Evolutionary conservation across 495 filamentous ascomycete genomes (phyloP), one percentile per base, ranked within the genome.

Genomic region (Penicillium pancosmium): DNA sequence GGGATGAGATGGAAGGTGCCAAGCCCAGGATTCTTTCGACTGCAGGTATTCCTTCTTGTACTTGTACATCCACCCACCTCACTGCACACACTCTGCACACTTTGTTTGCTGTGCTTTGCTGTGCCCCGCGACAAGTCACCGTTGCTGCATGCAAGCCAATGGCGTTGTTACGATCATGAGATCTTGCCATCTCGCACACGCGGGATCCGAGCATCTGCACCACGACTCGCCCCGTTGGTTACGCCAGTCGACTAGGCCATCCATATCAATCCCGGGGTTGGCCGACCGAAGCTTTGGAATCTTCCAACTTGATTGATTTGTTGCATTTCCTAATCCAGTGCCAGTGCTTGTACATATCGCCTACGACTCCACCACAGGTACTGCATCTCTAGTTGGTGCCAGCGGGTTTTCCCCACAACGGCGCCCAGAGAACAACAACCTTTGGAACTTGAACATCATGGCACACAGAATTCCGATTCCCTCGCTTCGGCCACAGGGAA

Each of bases 91-190:
- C 41, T 4, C 36, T 44, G 16, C 16, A 18, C 16, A 16, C n/a
- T 44, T 16, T 21, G 19, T 21, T 16, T 16, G 41, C 19, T 21
- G 19, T 21, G 19, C 19, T 44, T 44, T 44, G 41, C 15, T 44
- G n/a, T 44, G 41, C 41, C 41, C 41, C 41, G 40, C 40, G 41
- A 44, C 41, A 44, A 44, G 41, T 44, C 41, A 44, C 41, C 41
- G 16, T 44, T 44, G 41, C 41, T 44, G 41, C 16, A 44, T 44
- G 41, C 41, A 44, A 44, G 41, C 41, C 41, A 44, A 44, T 44
- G 41, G 41, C 16, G 41, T 44, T 44, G 41, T 44, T 18, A 10
- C 41, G 41, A 44, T 44, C 41, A 44, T 44, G 41, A 44, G 41
- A 44, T 44, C 41, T 18, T 16, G 27, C 16, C 16, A 44, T 44